These are phyloP conservation scores for Arthrobotrys entomopaga DNA, from an alignment of 2,329 filamentous ascomycete genomes.

Conservation along the genomic window DNA sequence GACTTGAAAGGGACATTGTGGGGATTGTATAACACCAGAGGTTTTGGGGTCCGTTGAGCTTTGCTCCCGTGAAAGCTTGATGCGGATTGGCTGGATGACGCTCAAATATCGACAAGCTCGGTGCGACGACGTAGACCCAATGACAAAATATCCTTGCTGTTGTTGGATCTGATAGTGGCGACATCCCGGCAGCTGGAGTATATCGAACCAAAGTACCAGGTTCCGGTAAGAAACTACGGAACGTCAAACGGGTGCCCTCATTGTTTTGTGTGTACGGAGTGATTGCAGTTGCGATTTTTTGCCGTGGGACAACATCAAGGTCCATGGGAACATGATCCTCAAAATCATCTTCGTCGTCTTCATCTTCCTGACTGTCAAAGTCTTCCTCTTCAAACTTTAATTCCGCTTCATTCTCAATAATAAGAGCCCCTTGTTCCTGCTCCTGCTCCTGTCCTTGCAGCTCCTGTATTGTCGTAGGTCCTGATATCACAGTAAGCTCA, in stretches of 20 bases:
- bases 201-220: conserved; percentile 71
- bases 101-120: conserved; percentile 87
- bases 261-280: conserved; percentile 65
- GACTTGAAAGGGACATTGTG: conserved; percentile 81
- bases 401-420: conserved; percentile 64
- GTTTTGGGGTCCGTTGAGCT: conserved; percentile 61
- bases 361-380: conserved; percentile 68
- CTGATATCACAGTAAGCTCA: conserved; percentile 55
- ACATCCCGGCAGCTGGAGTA: conserved; percentile 70
- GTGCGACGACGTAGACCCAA: conserved; percentile 88
- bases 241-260: conserved; percentile 65
- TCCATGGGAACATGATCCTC: conserved; percentile 59
- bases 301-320: conserved; percentile 61
- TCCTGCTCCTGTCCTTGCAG: conserved; percentile 52
- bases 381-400: conserved; percentile 57
- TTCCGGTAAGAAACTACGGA: conserved; percentile 65
- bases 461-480: conserved; percentile 58
- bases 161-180: conserved; percentile 80
- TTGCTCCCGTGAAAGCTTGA: conserved; percentile 58
- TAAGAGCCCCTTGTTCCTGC: conserved; percentile 15
- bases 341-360: conserved; percentile 61
- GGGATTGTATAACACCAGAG: conserved; percentile 81
- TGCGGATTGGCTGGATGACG: conserved; percentile 77
- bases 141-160: conserved; percentile 88
- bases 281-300: conserved; percentile 59